Percentiles rank a stretch among this genome's conserved stretches.
Conservation (phyloP, 2,329 filamentous ascomycete species). For the Trichoderma breve region DNA sequence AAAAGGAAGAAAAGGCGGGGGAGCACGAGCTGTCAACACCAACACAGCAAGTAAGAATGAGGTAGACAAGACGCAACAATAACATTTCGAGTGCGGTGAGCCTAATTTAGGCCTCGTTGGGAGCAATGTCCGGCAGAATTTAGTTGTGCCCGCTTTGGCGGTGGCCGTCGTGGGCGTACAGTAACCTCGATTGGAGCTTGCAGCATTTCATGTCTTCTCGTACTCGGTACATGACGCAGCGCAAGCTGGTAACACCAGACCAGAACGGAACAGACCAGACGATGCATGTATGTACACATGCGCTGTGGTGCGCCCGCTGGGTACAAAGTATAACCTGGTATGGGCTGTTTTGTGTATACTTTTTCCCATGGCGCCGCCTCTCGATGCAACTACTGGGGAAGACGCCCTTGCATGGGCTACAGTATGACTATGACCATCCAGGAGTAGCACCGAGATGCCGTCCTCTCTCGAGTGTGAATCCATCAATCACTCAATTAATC, state of each 20-base stretch:
- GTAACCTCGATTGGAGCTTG: not conserved
- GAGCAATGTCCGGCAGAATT: not conserved
- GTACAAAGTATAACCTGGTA: not conserved
- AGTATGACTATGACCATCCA: not conserved
- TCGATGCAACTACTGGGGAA: not conserved
- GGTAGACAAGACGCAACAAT: not conserved
- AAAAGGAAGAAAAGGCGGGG: not conserved
- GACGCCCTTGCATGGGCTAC: not conserved
- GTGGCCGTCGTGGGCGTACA: not conserved
- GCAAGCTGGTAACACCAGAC: not conserved
- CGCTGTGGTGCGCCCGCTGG: not conserved
- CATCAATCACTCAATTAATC: not conserved
- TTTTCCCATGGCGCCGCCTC: constrained; percentile 13
- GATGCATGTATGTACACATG: not conserved
- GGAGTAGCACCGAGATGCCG: not conserved
- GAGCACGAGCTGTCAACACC: not conserved
- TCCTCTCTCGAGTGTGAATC: not conserved
- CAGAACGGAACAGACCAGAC: not conserved
- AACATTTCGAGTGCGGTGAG: constrained; percentile 10
- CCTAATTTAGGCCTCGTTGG: not conserved
- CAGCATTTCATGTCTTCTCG: not conserved
- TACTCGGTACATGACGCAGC: constrained; percentile 1
- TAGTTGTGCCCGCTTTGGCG: not conserved
- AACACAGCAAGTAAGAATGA: not conserved
- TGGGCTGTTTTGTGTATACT: constrained; percentile 3